phyloP scores from a whole-genome alignment of 345 rosid genomes.

The Limnanthes douglasii region DNA sequence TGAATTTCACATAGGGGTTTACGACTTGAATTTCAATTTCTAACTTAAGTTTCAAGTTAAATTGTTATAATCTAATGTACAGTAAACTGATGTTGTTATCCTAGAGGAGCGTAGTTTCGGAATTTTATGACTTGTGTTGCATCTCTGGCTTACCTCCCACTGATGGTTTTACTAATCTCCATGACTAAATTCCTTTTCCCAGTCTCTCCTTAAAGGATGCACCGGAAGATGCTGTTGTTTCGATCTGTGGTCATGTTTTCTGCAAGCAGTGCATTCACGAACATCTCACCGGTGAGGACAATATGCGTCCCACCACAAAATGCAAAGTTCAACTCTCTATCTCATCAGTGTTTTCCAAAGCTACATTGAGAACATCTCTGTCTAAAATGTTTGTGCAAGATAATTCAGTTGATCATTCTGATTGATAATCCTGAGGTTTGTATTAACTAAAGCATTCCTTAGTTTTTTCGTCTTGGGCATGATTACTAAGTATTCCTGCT shows the following conservation, averaged over 20 bases:
- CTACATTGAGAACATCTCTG: slow-evolving; percentile 20
- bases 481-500: not conserved
- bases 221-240: slow-evolving; percentile 93
- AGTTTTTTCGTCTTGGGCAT: not conserved
- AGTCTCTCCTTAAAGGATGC: slow-evolving; percentile 41
- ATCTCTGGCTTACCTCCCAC: not conserved
- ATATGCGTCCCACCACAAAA: slow-evolving; percentile 40
- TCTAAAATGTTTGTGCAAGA: too few relatives aligned
- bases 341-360: slow-evolving; percentile 43
- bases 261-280: slow-evolving; percentile 85
- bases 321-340: slow-evolving; percentile 45
- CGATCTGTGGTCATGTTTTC: slow-evolving; percentile 84
- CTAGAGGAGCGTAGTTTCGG: not conserved
- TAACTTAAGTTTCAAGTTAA: not conserved
- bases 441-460: slow-evolving; percentile 5
- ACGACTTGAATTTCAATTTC: not conserved
- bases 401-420: slow-evolving; percentile 11
- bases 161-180: not conserved
- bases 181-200: slow-evolving; percentile 2
- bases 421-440: slow-evolving; percentile 50
- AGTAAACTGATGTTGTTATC: not conserved
- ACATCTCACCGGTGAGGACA: slow-evolving; percentile 60
- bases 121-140: too few relatives aligned
- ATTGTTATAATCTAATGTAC: too few relatives aligned
- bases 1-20: too few relatives aligned